phyloP scores from a whole-genome alignment of 148 eudicot genomes.

The Mesembryanthemum crystallinum region DNA sequence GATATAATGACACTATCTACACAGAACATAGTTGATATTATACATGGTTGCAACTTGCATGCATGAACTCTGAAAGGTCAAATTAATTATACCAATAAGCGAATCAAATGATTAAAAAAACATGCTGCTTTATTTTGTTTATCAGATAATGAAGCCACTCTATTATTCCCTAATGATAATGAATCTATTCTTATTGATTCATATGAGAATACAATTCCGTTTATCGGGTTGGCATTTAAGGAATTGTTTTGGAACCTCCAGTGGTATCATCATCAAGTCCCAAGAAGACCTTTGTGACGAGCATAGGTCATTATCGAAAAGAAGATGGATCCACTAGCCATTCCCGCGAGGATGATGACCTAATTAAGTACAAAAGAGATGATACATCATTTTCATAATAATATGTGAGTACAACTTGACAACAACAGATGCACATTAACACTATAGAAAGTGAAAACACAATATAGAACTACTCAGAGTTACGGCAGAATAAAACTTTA shows the following conservation, averaged over 20 bases:
- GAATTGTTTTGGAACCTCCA: conserved; percentile 9
- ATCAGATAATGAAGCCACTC: not conserved
- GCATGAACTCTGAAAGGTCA: not conserved
- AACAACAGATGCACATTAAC: too few species aligned
- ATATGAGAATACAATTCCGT: not conserved
- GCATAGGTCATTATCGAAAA: conserved; percentile 62
- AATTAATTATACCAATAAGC: not conserved
- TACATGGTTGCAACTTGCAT: not conserved
- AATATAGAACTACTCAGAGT: not conserved
- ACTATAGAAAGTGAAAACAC: not conserved
- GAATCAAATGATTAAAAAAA: not conserved
- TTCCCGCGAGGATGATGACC: conserved; percentile 68
- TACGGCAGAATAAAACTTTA: not conserved
- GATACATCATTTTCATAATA: not conserved
- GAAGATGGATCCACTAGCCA: conserved; percentile 53
- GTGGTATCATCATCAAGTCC: conserved; percentile 37
- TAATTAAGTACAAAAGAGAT: conserved; percentile 13
- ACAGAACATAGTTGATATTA: not conserved
- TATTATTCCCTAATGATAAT: not conserved
- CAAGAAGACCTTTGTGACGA: conserved; percentile 70
- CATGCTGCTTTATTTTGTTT: not conserved
- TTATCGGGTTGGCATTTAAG: not conserved
- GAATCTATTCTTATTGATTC: not conserved
- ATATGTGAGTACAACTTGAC: not conserved
- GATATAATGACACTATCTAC: not conserved